Percentiles rank a stretch among this genome's conserved stretches.
phyloP scores from a whole-genome alignment of 106 monocot genomes.

The Acanthochlamys bracteata region DNA sequence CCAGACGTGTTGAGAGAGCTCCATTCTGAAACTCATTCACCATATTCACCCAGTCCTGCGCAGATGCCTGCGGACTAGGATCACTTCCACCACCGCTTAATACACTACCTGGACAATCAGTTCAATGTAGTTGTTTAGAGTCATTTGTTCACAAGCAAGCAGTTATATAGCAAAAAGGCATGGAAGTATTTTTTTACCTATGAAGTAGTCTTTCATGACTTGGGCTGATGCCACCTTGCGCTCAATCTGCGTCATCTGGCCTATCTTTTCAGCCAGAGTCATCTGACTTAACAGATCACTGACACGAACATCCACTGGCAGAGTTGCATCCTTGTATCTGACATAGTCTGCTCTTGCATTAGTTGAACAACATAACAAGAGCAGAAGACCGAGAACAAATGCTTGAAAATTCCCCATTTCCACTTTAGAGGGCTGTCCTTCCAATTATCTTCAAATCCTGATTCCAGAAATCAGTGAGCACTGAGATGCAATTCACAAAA shows the following conservation, averaged over 20 bases:
- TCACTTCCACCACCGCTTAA: slow-evolving; percentile 60
- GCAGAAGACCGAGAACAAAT: not conserved
- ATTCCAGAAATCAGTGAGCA: not conserved
- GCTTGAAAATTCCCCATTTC: slow-evolving; percentile 1
- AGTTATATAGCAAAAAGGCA: not conserved
- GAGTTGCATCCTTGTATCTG: slow-evolving; percentile 4
- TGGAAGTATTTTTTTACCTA: slow-evolving; percentile 7
- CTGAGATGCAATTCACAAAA: too few species aligned
- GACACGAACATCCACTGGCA: slow-evolving; percentile 3
- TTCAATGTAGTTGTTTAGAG: not conserved
- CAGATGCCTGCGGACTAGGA: slow-evolving; percentile 35
- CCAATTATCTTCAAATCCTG: not conserved
- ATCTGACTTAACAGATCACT: slow-evolving; percentile 6
- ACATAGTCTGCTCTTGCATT: slow-evolving; percentile 3
- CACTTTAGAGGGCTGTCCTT: not conserved
- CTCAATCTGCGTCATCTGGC: slow-evolving; percentile 18
- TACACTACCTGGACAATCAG: slow-evolving; percentile 35
- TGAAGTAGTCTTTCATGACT: slow-evolving; percentile 13
- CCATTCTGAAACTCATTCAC: slow-evolving; percentile 50
- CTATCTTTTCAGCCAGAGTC: slow-evolving; percentile 18
- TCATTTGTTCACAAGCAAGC: not conserved
- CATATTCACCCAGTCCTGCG: slow-evolving; percentile 36
- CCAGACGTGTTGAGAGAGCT: slow-evolving; percentile 46
- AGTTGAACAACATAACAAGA: not conserved
- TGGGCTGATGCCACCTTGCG: slow-evolving; percentile 4